Conservation (phyloP, 495 filamentous ascomycete genomes). For the Neohortaea acidophila region DNA sequence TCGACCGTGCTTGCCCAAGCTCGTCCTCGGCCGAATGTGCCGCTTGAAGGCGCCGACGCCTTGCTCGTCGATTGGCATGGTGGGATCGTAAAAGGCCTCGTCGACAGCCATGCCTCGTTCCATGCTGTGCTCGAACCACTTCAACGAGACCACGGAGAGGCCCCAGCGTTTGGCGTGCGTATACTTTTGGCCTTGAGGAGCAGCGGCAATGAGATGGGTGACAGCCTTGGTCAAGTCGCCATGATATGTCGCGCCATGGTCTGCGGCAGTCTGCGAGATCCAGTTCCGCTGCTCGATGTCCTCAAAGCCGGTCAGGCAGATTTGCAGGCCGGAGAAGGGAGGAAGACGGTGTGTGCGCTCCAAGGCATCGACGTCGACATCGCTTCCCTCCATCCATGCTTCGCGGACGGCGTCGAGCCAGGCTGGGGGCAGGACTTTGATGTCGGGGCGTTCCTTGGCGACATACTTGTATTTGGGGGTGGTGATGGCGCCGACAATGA, state of each 20-base stretch:
- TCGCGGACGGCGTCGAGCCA: slow-evolving; percentile 76
- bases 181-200: slow-evolving; percentile 74
- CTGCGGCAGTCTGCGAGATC: slow-evolving; percentile 46
- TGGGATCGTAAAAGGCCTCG: slow-evolving; percentile 65
- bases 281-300: slow-evolving; percentile 51
- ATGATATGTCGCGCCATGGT: slow-evolving; percentile 65
- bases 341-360: slow-evolving; percentile 46
- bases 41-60: slow-evolving; percentile 54
- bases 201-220: slow-evolving; percentile 70
- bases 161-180: slow-evolving; percentile 66
- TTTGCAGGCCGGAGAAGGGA: slow-evolving; percentile 46
- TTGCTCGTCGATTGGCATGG: slow-evolving; percentile 48
- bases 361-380: slow-evolving; percentile 57
- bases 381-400: slow-evolving; percentile 66
- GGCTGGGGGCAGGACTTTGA: slow-evolving; percentile 58
- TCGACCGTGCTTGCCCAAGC: slow-evolving; percentile 33
- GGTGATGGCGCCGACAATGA: slow-evolving; percentile 73
- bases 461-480: slow-evolving; percentile 93
- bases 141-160: slow-evolving; percentile 57
- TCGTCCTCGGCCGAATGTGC: slow-evolving; percentile 6
- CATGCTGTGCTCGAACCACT: slow-evolving; percentile 77
- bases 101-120: slow-evolving; percentile 88
- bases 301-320: slow-evolving; percentile 84
- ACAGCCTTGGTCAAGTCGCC: slow-evolving; percentile 74
- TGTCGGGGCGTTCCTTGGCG: slow-evolving; percentile 71